Conservation (phyloP, 2,329 filamentous ascomycete genomes). For the Aspergillus fumigatiaffinis region DNA sequence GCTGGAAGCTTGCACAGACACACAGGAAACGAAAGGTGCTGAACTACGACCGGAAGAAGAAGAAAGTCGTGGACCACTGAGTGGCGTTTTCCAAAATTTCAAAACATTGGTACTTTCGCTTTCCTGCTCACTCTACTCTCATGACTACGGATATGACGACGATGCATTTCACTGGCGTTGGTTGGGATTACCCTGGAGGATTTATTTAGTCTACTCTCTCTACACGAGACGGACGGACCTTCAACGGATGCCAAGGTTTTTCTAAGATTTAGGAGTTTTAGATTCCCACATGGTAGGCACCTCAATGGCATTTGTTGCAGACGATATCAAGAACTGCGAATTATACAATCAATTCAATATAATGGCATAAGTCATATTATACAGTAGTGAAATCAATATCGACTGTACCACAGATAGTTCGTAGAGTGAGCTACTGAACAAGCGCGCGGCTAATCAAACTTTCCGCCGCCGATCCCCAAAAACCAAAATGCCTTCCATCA, state of each 20-base stretch:
- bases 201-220: constrained; percentile 5
- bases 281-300: neutral
- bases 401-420: neutral
- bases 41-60: constrained; percentile 44
- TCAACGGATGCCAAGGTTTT: neutral
- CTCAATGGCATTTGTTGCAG: neutral
- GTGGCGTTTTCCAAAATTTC: constrained; percentile 4
- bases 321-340: neutral
- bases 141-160: constrained; percentile 14
- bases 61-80: constrained; percentile 25
- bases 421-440: neutral
- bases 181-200: constrained; percentile 1
- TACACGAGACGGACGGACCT: neutral
- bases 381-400: neutral
- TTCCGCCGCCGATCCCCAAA: constrained; percentile 5
- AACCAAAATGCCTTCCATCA: neutral
- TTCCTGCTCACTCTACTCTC: neutral
- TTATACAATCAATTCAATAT: neutral
- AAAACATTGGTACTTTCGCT: neutral
- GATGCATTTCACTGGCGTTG: constrained; percentile 23
- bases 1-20: constrained; percentile 46
- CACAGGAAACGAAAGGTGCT: constrained; percentile 45
- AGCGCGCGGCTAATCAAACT: constrained; percentile 14
- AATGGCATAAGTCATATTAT: neutral
- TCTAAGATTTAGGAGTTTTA: neutral